Evolutionary conservation across 352 stramenopile species (phyloP).

Genomic region (Phytophthora rubi): DNA sequence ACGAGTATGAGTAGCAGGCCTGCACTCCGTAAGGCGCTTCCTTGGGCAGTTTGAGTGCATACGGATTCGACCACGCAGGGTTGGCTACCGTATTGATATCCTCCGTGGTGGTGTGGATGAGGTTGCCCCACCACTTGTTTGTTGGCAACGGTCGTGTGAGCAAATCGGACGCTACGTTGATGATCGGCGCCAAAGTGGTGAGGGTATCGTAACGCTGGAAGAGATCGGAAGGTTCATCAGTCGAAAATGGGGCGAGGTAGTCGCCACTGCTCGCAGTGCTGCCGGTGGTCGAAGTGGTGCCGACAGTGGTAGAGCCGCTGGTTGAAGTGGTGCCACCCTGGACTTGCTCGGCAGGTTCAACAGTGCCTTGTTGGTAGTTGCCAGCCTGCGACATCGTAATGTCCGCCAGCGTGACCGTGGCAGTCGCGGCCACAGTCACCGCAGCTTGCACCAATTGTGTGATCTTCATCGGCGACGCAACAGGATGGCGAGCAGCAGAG

Average conservation of each 20-base stretch:
- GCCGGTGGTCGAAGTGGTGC: constrained; percentile 16
- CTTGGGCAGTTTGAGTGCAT: constrained; percentile 68
- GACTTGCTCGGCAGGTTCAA: constrained; percentile 19
- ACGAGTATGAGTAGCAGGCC: constrained; percentile 72
- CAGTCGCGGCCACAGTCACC: constrained; percentile 8
- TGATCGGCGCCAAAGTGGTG: constrained; percentile 61
- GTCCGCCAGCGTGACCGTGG: constrained; percentile 12
- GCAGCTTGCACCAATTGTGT: constrained; percentile 33
- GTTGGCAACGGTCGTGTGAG: constrained; percentile 66
- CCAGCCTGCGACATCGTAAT: constrained; percentile 31
- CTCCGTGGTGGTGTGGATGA: constrained; percentile 65
- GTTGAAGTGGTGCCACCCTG: constrained; percentile 8
- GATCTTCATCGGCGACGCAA: constrained; percentile 35
- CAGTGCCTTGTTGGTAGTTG: constrained; percentile 31
- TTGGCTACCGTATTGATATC: constrained; percentile 54
- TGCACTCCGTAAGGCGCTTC: constrained; percentile 63
- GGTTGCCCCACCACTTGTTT: constrained; percentile 88
- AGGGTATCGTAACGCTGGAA: constrained; percentile 62
- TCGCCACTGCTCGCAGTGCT: constrained; percentile 11
- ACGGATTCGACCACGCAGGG: constrained; percentile 78
- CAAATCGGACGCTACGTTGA: constrained; percentile 63
- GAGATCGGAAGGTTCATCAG: constrained; percentile 51
- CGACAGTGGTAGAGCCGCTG: constrained; percentile 7
- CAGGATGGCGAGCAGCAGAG: constrained; percentile 11
- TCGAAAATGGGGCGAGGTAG: constrained; percentile 58